phyloP scores from a whole-genome alignment of 176 grass and related monocot genomes.

The Oryza glumipatula region DNA sequence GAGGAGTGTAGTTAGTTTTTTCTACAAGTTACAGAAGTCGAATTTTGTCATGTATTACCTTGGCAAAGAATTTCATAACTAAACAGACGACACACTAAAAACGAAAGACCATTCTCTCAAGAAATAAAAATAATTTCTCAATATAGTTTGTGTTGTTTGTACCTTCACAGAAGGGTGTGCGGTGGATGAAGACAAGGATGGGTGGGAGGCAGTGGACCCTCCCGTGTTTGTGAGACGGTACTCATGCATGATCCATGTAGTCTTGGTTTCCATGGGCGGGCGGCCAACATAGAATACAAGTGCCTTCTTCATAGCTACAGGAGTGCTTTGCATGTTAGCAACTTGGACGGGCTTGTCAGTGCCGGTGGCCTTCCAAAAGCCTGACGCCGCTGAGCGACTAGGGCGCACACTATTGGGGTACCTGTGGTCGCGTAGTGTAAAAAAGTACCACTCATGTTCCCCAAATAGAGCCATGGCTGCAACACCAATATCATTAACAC shows the following conservation, averaged over 20 bases:
- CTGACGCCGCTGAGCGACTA: slow-evolving; percentile 72
- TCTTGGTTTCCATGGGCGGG: slow-evolving; percentile 84
- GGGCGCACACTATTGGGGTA: slow-evolving; percentile 88
- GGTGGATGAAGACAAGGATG: slow-evolving; percentile 34
- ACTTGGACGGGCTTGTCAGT: slow-evolving; percentile 80
- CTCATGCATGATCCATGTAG: slow-evolving; percentile 98
- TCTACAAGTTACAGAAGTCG: too few relatives aligned
- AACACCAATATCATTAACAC: neutral
- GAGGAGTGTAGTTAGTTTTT: too few relatives aligned
- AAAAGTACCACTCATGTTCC: slow-evolving; percentile 96
- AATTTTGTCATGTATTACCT: too few relatives aligned
- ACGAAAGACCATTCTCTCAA: too few relatives aligned
- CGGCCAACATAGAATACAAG: slow-evolving; percentile 90
- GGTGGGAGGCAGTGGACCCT: neutral
- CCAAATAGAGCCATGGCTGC: slow-evolving; percentile 65
- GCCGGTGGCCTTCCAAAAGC: slow-evolving; percentile 96
- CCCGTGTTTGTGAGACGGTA: slow-evolving; percentile 56
- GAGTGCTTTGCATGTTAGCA: neutral
- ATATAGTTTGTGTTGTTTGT: neutral
- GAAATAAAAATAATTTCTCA: too few relatives aligned
- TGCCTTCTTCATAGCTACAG: slow-evolving; percentile 69
- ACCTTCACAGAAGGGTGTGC: slow-evolving; percentile 83
- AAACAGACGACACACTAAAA: too few relatives aligned
- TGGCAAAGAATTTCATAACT: too few relatives aligned
- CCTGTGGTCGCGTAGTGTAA: slow-evolving; percentile 81